Conservation (phyloP, 2,329 filamentous ascomycete species). For the Trichoderma asperellum region DNA sequence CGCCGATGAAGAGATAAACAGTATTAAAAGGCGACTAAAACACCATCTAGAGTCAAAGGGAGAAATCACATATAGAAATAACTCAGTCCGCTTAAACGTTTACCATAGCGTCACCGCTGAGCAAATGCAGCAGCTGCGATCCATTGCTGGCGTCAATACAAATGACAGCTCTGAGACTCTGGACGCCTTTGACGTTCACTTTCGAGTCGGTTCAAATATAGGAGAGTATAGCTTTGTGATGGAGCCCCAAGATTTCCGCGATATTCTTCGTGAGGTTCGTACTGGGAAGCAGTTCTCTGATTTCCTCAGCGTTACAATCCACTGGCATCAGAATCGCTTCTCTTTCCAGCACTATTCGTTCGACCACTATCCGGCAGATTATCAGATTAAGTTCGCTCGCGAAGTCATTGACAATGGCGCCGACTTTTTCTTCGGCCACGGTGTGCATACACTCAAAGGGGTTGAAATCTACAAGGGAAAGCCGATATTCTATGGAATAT, state of each 20-base stretch:
- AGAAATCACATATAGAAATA: not conserved
- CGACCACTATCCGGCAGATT: constrained; percentile 22
- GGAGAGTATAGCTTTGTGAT: constrained; percentile 16
- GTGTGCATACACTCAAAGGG: constrained; percentile 23
- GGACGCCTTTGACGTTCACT: constrained; percentile 11
- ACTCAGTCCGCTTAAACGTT: constrained; percentile 8
- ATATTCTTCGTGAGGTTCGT: constrained; percentile 22
- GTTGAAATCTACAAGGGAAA: constrained; percentile 20
- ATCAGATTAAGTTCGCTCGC: constrained; percentile 13
- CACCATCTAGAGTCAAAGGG: constrained; percentile 14
- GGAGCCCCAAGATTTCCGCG: constrained; percentile 11
- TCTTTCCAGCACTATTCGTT: constrained; percentile 24
- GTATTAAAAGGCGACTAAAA: constrained; percentile 10
- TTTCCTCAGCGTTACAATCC: constrained; percentile 17
- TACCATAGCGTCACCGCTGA: constrained; percentile 9
- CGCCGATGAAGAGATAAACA: not conserved
- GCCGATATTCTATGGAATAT: constrained; percentile 17
- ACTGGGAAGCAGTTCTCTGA: constrained; percentile 20
- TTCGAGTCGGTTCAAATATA: not conserved
- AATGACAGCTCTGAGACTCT: constrained; percentile 4
- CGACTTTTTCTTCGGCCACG: constrained; percentile 23
- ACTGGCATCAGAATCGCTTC: constrained; percentile 24
- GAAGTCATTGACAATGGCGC: constrained; percentile 19
- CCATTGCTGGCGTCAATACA: not conserved
- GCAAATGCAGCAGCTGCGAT: not conserved